Conservation (phyloP, 495 filamentous ascomycete genomes). For the Penicillium pancosmium region DNA sequence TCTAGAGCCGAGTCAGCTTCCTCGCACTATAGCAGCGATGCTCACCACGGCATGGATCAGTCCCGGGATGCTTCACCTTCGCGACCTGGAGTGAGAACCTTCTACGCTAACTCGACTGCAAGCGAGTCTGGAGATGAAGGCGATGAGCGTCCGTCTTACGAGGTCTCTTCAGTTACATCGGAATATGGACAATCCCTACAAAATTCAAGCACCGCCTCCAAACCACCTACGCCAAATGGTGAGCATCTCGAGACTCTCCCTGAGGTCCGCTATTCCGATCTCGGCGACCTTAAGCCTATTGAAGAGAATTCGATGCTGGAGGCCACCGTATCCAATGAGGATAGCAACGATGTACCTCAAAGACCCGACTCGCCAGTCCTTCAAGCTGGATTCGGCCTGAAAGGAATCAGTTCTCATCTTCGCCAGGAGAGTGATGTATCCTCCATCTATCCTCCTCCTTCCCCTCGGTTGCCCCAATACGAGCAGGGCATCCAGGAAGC, state of each 20-base stretch:
- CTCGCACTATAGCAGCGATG: slow-evolving; percentile 47
- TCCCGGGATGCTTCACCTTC: slow-evolving; percentile 38
- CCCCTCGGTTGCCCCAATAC: slow-evolving; percentile 34
- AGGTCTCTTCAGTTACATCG: slow-evolving; percentile 30
- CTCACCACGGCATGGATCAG: slow-evolving; percentile 29
- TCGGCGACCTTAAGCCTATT: slow-evolving; percentile 48
- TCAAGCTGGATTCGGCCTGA: slow-evolving; percentile 66
- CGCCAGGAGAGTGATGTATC: slow-evolving; percentile 80
- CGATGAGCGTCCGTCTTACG: slow-evolving; percentile 28
- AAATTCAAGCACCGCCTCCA: slow-evolving; percentile 28
- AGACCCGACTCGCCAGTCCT: slow-evolving; percentile 79
- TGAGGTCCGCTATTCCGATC: slow-evolving; percentile 46
- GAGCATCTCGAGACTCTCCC: slow-evolving; percentile 39
- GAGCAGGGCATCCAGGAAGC: slow-evolving; percentile 2
- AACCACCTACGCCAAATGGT: slow-evolving; percentile 31
- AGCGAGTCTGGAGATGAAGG: slow-evolving; percentile 50
- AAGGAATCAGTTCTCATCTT: slow-evolving; percentile 71
- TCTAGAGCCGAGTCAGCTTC: slow-evolving; percentile 51
- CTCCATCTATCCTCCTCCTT: slow-evolving; percentile 66
- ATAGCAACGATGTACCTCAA: slow-evolving; percentile 31
- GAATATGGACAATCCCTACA: slow-evolving; percentile 38
- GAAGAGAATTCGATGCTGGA: slow-evolving; percentile 36
- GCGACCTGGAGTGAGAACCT: slow-evolving; percentile 34
- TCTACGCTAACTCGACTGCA: slow-evolving; percentile 46
- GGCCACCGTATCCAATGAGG: slow-evolving; percentile 1